These are phyloP conservation scores for Drechslerella stenobrocha DNA, from an alignment of 2,329 filamentous ascomycete genomes.

Conservation along the genomic window DNA sequence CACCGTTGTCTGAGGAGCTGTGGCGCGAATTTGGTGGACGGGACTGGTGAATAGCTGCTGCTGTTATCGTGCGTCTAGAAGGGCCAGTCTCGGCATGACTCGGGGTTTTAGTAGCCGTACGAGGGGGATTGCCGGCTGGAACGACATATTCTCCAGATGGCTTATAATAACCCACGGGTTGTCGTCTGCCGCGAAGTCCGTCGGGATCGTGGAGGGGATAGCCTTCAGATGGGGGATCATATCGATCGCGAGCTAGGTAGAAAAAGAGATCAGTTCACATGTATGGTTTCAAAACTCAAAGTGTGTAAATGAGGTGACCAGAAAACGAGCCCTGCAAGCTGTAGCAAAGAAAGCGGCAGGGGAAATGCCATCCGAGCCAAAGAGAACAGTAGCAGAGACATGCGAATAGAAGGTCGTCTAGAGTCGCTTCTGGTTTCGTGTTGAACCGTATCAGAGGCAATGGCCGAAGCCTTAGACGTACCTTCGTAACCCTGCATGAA, in stretches of 20 bases:
- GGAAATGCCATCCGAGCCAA: slow-evolving; percentile 8
- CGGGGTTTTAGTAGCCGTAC: slow-evolving; percentile 34
- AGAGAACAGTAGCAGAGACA: slow-evolving; percentile 32
- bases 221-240: slow-evolving; percentile 21
- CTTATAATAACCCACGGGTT: slow-evolving; percentile 17
- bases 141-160: slow-evolving; percentile 28
- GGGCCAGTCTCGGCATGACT: slow-evolving; percentile 22
- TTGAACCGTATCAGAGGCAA: slow-evolving; percentile 49
- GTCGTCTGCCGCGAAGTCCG: slow-evolving; percentile 16
- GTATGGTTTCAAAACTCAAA: slow-evolving; percentile 39
- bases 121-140: slow-evolving; percentile 18
- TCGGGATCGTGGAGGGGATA: slow-evolving; percentile 22
- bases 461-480: slow-evolving; percentile 45
- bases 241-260: slow-evolving; percentile 21
- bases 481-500: slow-evolving; percentile 47
- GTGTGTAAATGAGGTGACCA: background rate
- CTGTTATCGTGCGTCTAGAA: background rate
- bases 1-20: slow-evolving; percentile 41
- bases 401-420: slow-evolving; percentile 48
- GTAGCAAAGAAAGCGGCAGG: slow-evolving; percentile 7
- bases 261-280: slow-evolving; percentile 45
- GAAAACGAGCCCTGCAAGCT: background rate
- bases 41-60: slow-evolving; percentile 20
- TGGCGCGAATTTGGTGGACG: slow-evolving; percentile 40
- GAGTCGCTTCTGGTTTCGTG: slow-evolving; percentile 49